These are phyloP conservation scores for Avena atlantica DNA, from an alignment of 176 grass and related monocot genomes.

Conservation along the genomic window DNA sequence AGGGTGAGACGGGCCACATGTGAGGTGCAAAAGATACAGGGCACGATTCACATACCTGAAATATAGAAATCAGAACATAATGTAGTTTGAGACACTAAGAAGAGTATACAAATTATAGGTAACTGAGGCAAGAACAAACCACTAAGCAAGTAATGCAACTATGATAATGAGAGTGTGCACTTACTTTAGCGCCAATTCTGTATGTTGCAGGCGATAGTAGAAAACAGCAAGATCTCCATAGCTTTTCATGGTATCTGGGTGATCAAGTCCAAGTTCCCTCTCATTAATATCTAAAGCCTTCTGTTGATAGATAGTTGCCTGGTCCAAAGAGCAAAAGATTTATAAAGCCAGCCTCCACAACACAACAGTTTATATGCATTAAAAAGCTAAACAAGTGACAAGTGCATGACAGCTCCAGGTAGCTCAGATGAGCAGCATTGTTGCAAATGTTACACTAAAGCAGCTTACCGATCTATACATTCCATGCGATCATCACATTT, in stretches of 20 bases:
- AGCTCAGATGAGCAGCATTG: conserved; percentile 1
- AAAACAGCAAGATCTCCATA: conserved; percentile 99
- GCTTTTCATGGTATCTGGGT: conserved; percentile 99
- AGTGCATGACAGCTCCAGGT: conserved; percentile 20
- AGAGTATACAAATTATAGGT: conserved; percentile 21
- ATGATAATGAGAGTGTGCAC: conserved; percentile 25
- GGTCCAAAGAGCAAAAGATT: conserved; percentile 48
- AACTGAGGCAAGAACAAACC: conserved; percentile 30
- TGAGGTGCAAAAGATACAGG: conserved; percentile 91
- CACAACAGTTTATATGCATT: not conserved
- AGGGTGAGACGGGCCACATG: conserved; percentile 95
- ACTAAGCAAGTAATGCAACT: conserved; percentile 37
- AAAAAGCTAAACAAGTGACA: conserved; percentile 4
- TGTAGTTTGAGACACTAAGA: conserved; percentile 17
- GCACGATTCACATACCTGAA: conserved; percentile 97
- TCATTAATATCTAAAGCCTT: conserved; percentile 99
- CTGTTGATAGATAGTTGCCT: conserved; percentile 99
- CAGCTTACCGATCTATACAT: conserved; percentile 35
- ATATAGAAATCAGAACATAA: conserved; percentile 33
- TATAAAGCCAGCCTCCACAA: conserved; percentile 36
- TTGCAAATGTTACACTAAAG: conserved; percentile 35
- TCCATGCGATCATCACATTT: conserved; percentile 30
- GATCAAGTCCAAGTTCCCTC: conserved; percentile 98
- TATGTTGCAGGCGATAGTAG: conserved; percentile 99
- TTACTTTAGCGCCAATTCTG: conserved; percentile 96